A percentile compares a stretch with the other conserved stretches of the same genome.
Conservation (phyloP, 225 moss, liverwort and hornwort species). For the Bryum argenteum region DNA sequence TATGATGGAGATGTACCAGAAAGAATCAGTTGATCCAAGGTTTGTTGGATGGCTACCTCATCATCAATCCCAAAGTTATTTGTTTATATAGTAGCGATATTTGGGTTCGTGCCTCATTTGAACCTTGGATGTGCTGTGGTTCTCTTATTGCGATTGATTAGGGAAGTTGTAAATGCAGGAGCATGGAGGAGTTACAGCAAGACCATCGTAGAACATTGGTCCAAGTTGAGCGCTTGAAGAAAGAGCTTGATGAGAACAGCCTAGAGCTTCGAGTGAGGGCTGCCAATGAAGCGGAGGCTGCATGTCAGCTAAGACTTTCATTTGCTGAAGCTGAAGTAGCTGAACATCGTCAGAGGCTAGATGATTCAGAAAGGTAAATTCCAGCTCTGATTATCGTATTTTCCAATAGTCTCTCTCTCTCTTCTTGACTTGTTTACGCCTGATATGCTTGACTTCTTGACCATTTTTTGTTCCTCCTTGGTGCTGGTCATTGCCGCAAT, state of each 20-base stretch:
- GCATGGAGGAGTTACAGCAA: conserved; percentile 60
- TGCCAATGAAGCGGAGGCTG: conserved; percentile 74
- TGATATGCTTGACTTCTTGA: conserved; percentile 14
- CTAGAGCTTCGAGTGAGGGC: conserved; percentile 73
- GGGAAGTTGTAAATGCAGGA: conserved; percentile 47
- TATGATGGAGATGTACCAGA: conserved; percentile 67
- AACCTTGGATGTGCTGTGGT: conserved; percentile 16
- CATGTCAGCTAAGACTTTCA: conserved; percentile 69
- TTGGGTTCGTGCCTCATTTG: conserved; percentile 12
- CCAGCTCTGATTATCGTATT: conserved; percentile 8
- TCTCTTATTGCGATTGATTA: conserved; percentile 14
- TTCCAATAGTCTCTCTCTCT: neutral
- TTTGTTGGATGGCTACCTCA: conserved; percentile 35
- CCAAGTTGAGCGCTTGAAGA: conserved; percentile 63
- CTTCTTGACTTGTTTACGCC: neutral
- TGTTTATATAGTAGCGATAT: neutral
- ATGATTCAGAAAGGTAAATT: conserved; percentile 60
- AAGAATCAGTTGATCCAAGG: conserved; percentile 68
- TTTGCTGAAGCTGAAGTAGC: conserved; percentile 69
- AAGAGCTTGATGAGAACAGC: conserved; percentile 69
- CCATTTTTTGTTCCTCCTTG: conserved; percentile 9
- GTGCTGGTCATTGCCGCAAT: conserved; percentile 13
- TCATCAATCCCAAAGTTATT: conserved; percentile 17
- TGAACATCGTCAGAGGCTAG: conserved; percentile 61
- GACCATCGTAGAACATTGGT: conserved; percentile 62